A percentile compares a stretch with the other conserved stretches of the same genome.
Conservation (phyloP, 2,329 filamentous ascomycete species). For the Aspergillus sp. region DNA sequence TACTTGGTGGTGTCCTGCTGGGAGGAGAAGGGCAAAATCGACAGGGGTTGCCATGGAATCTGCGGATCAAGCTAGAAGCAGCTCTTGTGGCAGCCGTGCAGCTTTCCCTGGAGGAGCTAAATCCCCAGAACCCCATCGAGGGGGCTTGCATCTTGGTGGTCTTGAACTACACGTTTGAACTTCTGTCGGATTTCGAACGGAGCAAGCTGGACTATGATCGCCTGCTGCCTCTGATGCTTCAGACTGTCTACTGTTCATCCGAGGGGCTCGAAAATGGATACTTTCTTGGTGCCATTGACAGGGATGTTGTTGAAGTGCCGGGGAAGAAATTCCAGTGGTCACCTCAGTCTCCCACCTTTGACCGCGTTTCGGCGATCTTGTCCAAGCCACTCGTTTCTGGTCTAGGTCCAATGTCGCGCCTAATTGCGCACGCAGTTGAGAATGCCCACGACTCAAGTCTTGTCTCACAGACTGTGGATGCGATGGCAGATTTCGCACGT, state of each 20-base stretch:
- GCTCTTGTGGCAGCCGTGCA: conserved; percentile 69
- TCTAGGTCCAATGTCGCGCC: conserved; percentile 54
- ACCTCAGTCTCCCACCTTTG: conserved; percentile 49
- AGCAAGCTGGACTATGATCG: conserved; percentile 56
- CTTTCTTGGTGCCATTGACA: conserved; percentile 62
- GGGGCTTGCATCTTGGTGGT: conserved; percentile 55
- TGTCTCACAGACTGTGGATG: conserved; percentile 44
- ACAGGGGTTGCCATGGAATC: conserved; percentile 53
- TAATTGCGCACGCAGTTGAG: conserved; percentile 56
- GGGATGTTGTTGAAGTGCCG: conserved; percentile 53
- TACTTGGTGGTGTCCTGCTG: conserved; percentile 68
- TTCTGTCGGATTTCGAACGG: conserved; percentile 55
- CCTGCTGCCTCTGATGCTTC: conserved; percentile 61
- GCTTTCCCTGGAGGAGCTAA: conserved; percentile 57
- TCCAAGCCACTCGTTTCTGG: conserved; percentile 52
- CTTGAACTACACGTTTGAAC: conserved; percentile 67
- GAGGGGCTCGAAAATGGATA: conserved; percentile 70
- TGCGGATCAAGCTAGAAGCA: conserved; percentile 61
- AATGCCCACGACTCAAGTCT: conserved; percentile 42
- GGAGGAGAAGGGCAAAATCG: conserved; percentile 61
- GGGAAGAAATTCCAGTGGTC: conserved; percentile 58
- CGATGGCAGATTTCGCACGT: conserved; percentile 58
- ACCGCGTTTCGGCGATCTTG: conserved; percentile 48
- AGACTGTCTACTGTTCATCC: conserved; percentile 57
- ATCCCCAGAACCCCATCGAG: conserved; percentile 44